These are phyloP conservation scores for Gymnopilus junonius DNA, from an alignment of 768 basidiomycete species.

Conservation along the genomic window DNA sequence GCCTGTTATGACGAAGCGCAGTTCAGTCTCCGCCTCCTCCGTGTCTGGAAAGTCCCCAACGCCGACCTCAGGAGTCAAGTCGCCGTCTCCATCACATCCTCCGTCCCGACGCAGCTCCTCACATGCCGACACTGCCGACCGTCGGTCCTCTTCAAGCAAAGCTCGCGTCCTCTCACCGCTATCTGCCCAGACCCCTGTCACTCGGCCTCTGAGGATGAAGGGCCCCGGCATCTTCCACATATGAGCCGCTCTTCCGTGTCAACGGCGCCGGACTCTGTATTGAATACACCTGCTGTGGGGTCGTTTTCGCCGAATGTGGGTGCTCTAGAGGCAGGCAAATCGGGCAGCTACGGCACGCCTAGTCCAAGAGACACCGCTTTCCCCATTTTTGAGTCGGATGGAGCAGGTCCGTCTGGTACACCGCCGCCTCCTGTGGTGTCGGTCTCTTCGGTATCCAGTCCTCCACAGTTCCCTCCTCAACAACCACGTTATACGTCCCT, in stretches of 20 bases:
- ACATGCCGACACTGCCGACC: neutral
- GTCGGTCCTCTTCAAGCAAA: neutral
- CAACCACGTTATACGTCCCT: conserved; percentile 18
- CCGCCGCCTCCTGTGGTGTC: neutral
- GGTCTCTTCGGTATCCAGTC: neutral
- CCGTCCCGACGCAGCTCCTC: neutral
- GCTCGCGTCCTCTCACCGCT: conserved; percentile 1
- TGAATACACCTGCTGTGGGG: neutral
- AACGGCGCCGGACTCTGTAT: neutral
- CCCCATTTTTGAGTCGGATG: neutral
- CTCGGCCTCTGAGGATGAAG: conserved; percentile 13
- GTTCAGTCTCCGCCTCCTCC: conserved; percentile 37
- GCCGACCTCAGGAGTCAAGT: conserved; percentile 8
- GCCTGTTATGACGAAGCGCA: conserved; percentile 76
- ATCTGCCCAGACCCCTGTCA: neutral
- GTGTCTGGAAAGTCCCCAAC: conserved; percentile 26
- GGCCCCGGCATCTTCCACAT: conserved; percentile 12
- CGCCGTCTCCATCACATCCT: neutral
- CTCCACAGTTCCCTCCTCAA: conserved; percentile 20
- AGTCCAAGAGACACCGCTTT: neutral
- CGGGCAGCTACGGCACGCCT: neutral
- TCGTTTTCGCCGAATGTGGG: neutral
- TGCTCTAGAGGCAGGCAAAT: neutral
- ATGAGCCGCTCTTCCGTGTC: conserved; percentile 29
- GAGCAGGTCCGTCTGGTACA: neutral